Base-by-base conservation (phyloP, 2,329 filamentous ascomycete genomes). In the Gaeumannomyces tritici region DNA sequence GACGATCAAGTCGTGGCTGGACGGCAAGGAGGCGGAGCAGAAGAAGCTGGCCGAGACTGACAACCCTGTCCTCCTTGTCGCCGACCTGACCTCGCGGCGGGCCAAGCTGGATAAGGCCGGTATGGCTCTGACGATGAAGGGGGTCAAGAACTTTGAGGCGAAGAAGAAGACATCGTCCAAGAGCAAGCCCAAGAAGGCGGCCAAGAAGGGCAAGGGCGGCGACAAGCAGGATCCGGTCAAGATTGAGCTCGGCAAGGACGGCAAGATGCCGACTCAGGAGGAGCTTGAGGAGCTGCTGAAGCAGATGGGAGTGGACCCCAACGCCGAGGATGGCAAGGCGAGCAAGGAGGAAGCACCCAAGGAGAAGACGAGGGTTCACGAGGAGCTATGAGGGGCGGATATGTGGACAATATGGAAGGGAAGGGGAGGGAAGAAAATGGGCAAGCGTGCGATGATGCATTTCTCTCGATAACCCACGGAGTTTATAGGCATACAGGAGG, bases 1-100 rank as follows among this genome's bases (percentile, higher is more conserved):
- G 31, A 81, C 83, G 18, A 84, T 87, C 24, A 77, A 81, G 21
- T 79, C 82, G 26, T 99, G 93, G 93, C 80, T 99, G 26, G 83
- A 86, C 35, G 83, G 89, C 66, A 88, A 89, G 71, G 76, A 90
- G 59, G 78, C 81, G 2, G 82, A 83, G 68, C 93, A 98, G 74
- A 83, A 86, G 33, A 87, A 85, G 67, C 83, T 96, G 3, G 77
- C 81, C 21, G 76, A 80, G 2, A 86, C 86, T 2, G 90, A 91
- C 12, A 87, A 98, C 67, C 90, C 91, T 0, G 87, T 87, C 8
- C 79, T 96, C 11, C 81, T 88, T 0, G 78, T 86, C 66, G 87
- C 88, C 70, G 93, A 96, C 31, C 74, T 96, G 33, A 78, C 85
- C 63, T 80, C 79, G 28, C 89, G 88, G 74, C 82, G 86, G 21